Conservation (phyloP, 495 filamentous ascomycete species). For the Penicillium longicatenatum region DNA sequence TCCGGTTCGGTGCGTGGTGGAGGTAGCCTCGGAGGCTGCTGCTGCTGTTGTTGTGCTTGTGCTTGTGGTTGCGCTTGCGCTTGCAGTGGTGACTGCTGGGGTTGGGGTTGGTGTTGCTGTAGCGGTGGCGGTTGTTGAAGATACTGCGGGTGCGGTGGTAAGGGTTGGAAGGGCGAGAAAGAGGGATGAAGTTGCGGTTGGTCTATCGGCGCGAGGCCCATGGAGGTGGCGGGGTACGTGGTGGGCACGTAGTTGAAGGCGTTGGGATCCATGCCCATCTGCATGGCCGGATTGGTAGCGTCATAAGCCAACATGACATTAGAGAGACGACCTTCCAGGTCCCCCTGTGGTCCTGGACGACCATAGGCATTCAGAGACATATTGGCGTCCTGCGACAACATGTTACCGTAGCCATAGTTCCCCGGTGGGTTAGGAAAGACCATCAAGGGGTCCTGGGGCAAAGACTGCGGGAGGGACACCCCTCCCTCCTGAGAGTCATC, state of each 20-base stretch:
- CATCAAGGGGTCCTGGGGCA: slow-evolving; percentile 22
- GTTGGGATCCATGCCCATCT: slow-evolving; percentile 27
- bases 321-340: slow-evolving; percentile 28
- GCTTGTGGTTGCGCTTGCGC: not conserved
- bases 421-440: slow-evolving; percentile 15
- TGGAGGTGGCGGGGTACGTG: slow-evolving; percentile 24
- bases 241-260: slow-evolving; percentile 31
- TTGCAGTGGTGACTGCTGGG: not conserved
- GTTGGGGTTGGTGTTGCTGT: slow-evolving; percentile 9
- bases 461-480: slow-evolving; percentile 6
- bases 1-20: slow-evolving; percentile 14
- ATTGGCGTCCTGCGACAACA: slow-evolving; percentile 28
- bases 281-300: slow-evolving; percentile 22
- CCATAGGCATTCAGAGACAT: slow-evolving; percentile 20
- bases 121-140: slow-evolving; percentile 6
- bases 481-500: slow-evolving; percentile 18
- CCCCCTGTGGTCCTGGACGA: slow-evolving; percentile 10
- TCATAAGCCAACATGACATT: slow-evolving; percentile 38
- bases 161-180: slow-evolving; percentile 15
- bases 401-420: slow-evolving; percentile 22
- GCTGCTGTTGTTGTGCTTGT: slow-evolving; percentile 4
- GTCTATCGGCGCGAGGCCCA: slow-evolving; percentile 25
- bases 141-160: slow-evolving; percentile 12
- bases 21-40: slow-evolving; percentile 1
- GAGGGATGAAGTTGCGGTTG: slow-evolving; percentile 21